phyloP scores from a whole-genome alignment of 257 asterid species.

The Fraxinus excelsior region DNA sequence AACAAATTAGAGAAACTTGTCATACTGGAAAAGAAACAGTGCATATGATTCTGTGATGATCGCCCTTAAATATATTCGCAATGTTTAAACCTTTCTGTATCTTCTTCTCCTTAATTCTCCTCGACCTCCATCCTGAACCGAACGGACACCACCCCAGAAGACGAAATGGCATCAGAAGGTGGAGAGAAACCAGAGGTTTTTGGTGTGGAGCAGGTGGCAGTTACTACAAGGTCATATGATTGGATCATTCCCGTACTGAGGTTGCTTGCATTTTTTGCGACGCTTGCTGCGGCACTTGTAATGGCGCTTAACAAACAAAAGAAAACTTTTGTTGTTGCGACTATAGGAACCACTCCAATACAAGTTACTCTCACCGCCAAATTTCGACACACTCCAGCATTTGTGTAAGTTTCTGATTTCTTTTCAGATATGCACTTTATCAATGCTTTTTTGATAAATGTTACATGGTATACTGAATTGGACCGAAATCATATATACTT shows the following conservation, averaged over 20 bases:
- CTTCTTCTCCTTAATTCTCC: neutral
- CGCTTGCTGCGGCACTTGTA: slow-evolving; percentile 58
- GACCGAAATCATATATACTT: neutral
- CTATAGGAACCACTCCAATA: slow-evolving; percentile 64
- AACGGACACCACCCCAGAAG: neutral
- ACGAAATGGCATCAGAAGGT: slow-evolving; percentile 47
- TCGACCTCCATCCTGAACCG: neutral
- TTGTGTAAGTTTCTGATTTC: slow-evolving; percentile 49
- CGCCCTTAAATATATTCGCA: slow-evolving; percentile 16
- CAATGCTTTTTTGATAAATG: neutral
- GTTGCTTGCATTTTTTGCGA: slow-evolving; percentile 55
- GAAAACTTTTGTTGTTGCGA: slow-evolving; percentile 54
- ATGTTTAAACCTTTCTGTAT: neutral
- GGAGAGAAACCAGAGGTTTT: slow-evolving; percentile 37
- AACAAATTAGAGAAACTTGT: slow-evolving; percentile 11
- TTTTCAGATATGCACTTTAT: neutral
- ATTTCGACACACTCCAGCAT: slow-evolving; percentile 87
- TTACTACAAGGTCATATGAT: slow-evolving; percentile 24
- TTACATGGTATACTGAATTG: neutral
- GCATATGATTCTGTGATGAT: neutral
- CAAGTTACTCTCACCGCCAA: slow-evolving; percentile 66
- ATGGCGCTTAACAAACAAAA: slow-evolving; percentile 76
- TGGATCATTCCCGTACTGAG: slow-evolving; percentile 46
- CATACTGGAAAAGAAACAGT: neutral
- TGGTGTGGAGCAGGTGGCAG: slow-evolving; percentile 5